These are phyloP conservation scores for Capsicum rhomboideum DNA, from an alignment of 257 asterid species.

Conservation along the genomic window DNA sequence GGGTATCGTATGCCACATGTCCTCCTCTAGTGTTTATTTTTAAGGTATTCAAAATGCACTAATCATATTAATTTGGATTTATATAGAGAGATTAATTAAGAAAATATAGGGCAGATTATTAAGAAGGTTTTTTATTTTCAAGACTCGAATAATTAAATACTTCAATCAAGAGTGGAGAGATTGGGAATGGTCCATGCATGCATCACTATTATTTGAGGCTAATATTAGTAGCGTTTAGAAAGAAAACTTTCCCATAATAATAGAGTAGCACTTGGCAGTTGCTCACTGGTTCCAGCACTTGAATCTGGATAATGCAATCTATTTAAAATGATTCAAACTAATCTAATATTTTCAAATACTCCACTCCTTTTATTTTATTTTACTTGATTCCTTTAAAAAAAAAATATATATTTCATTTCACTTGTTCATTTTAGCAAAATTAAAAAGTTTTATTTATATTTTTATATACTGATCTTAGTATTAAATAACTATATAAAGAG, in stretches of 20 bases:
- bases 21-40: background rate
- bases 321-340: no score
- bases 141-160: background rate
- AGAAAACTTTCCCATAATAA: background rate
- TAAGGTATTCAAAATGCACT: background rate
- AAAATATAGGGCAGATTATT: rapidly evolving
- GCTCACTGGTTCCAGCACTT: background rate
- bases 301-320: background rate
- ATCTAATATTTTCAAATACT: no score
- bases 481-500: no score
- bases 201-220: background rate
- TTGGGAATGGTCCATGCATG: background rate
- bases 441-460: no score
- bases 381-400: no score
- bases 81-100: background rate
- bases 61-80: background rate
- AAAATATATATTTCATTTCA: no score
- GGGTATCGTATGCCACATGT: background rate
- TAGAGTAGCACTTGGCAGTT: background rate
- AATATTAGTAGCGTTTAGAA: background rate
- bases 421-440: no score
- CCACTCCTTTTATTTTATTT: no score
- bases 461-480: no score
- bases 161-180: background rate
- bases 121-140: background rate